Base-by-base conservation (phyloP, 495 filamentous ascomycete species). In the Neurospora hispaniola region DNA sequence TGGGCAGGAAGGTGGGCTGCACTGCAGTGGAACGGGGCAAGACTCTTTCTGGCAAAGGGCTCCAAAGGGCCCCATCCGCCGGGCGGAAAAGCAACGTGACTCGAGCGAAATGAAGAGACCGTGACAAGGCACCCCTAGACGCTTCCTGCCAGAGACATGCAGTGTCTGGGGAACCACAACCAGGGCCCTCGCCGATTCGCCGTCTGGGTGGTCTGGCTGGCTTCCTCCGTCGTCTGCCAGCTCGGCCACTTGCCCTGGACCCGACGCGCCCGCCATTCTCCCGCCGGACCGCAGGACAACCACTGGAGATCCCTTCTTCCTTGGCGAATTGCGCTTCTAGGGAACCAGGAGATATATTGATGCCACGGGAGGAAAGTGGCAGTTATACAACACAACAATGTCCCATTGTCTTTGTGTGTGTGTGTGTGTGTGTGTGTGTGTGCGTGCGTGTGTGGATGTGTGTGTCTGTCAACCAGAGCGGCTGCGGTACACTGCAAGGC, bases 241-340 rank as follows among this genome's bases (percentile, higher is more conserved):
- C 44, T 70, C 43, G 69, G 68, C 72, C 69, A 70, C 71, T 59
- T 42, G 72, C 62, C n/a, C n/a, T 46, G 54, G 54, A 62, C 7
- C 23, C 54, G 54, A 62, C 7, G 54, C 54, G 54, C 54, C 54
- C 14, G 12, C 54, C 27, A 3, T 62, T 18, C 12, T 62, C 27
- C 27, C 54, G 16, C 27, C 54, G 54, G 20, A 62, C 54, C 54
- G 27, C 27, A 69, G 75, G 70, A 39, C 38, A 62, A 16, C 48
- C 71, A 40, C 73, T 78, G 76, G 74, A 72, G 73, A 76, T 71
- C 73, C 69, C 76, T 43, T 71, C 59, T 69, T 76, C 72, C 35
- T 2, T 38, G 35, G 2, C 35, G 3, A 38, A 0, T 6, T 81
- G 72, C 75, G 71, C 71, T 62, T 16, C 20, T 59, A 43, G 62